These are phyloP conservation scores for Selaginella tamariscina DNA, from an alignment of 75 land plant genomes.

Conservation along the genomic window DNA sequence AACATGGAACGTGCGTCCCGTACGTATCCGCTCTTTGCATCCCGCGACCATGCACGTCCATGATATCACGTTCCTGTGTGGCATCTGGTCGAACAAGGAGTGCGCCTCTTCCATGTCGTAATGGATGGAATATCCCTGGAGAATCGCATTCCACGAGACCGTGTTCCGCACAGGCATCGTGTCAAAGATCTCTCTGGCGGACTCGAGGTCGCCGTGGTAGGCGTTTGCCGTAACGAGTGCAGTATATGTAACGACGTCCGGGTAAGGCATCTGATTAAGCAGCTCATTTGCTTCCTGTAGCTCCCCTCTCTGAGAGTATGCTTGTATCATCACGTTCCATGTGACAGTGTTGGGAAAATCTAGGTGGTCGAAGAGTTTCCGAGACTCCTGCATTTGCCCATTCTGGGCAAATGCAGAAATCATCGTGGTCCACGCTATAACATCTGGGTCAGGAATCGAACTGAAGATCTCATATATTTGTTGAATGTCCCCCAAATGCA, in stretches of 20 bases:
- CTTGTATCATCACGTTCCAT: neutral
- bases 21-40: constrained; percentile 17
- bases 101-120: neutral
- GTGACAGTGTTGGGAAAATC: neutral
- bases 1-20: constrained; percentile 23
- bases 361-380: neutral
- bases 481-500: neutral
- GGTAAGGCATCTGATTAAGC: neutral
- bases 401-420: constrained; percentile 2
- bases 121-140: neutral
- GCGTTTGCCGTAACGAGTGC: neutral
- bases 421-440: neutral
- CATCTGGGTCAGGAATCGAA: neutral
- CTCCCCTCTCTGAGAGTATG: neutral
- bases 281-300: neutral
- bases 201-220: neutral
- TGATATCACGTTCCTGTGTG: neutral
- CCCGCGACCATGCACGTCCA: constrained; percentile 3
- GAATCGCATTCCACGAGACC: neutral
- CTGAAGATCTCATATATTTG: neutral
- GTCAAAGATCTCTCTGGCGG: neutral
- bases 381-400: neutral
- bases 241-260: neutral
- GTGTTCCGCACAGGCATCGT: neutral
- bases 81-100: neutral